Conservation (phyloP, 345 rosid genomes). For the Corchorus capsularis region DNA sequence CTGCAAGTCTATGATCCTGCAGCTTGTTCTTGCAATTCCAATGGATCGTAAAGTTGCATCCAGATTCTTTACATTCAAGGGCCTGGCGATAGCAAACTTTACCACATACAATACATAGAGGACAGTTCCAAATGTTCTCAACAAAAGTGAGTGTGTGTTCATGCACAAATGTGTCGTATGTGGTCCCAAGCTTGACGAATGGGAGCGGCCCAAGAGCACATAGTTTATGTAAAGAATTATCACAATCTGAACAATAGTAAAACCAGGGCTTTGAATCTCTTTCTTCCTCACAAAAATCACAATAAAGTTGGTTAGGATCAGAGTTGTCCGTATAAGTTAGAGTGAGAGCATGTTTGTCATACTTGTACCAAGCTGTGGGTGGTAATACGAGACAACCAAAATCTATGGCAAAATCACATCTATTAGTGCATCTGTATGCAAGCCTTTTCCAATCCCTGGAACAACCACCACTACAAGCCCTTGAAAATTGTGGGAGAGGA, state of each 20-base stretch:
- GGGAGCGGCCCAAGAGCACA: neutral
- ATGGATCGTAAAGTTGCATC: no score
- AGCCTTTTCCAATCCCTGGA: no score
- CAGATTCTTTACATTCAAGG: no score
- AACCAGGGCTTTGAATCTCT: constrained; percentile 18
- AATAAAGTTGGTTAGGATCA: neutral
- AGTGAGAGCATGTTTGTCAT: constrained; percentile 13
- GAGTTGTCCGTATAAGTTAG: constrained; percentile 10
- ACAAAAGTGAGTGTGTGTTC: neutral
- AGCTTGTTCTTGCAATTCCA: no score
- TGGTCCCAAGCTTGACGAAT: neutral
- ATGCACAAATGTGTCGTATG: neutral
- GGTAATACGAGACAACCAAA: neutral
- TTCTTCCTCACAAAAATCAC: constrained; percentile 22
- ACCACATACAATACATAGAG: no score
- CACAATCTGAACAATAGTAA: neutral
- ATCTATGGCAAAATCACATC: constrained; percentile 14
- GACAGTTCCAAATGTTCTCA: no score
- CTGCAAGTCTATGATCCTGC: no score
- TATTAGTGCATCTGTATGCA: constrained; percentile 4
- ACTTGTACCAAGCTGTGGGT: neutral
- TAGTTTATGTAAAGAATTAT: neutral
- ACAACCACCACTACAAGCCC: neutral
- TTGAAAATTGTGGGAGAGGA: neutral
- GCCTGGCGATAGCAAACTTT: no score